Evolutionary conservation across 768 basidiomycete species (phyloP).

Genomic region (Suillus decipiens): DNA sequence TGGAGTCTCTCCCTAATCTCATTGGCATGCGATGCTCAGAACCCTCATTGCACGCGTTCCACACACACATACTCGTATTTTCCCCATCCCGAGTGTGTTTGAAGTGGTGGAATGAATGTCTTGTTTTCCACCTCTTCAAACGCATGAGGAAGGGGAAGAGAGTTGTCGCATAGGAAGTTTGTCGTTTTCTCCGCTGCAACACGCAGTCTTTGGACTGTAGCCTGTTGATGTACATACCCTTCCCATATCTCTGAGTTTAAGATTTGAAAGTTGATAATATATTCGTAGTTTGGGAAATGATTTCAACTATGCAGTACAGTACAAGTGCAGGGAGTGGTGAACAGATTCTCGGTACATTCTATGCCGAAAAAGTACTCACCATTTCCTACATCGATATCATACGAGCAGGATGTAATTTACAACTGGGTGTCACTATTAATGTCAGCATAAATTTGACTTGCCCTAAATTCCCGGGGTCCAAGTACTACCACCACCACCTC

Average conservation of each 20-base stretch:
- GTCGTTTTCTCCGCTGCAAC: neutral
- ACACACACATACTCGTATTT: neutral
- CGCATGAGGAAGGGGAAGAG: neutral
- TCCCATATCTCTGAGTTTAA: too few relatives aligned
- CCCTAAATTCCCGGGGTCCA: too few relatives aligned
- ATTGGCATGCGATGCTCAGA: neutral
- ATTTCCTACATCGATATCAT: neutral
- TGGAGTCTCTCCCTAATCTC: neutral
- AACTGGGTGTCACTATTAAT: too few relatives aligned
- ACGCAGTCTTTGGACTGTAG: neutral
- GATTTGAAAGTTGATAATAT: too few relatives aligned
- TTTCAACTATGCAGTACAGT: neutral
- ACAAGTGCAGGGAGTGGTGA: neutral
- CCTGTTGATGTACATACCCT: too few relatives aligned
- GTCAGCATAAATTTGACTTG: too few relatives aligned
- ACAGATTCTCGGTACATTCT: neutral
- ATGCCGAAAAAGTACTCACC: neutral
- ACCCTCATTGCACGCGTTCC: neutral
- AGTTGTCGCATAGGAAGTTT: neutral
- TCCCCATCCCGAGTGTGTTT: neutral
- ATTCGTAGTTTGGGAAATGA: too few relatives aligned
- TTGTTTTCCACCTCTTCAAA: neutral
- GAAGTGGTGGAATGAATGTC: neutral
- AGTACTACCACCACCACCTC: too few relatives aligned
- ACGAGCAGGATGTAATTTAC: neutral